These are phyloP conservation scores for Neonectria magnoliae DNA, from an alignment of 2,329 filamentous ascomycete genomes.

Conservation along the genomic window DNA sequence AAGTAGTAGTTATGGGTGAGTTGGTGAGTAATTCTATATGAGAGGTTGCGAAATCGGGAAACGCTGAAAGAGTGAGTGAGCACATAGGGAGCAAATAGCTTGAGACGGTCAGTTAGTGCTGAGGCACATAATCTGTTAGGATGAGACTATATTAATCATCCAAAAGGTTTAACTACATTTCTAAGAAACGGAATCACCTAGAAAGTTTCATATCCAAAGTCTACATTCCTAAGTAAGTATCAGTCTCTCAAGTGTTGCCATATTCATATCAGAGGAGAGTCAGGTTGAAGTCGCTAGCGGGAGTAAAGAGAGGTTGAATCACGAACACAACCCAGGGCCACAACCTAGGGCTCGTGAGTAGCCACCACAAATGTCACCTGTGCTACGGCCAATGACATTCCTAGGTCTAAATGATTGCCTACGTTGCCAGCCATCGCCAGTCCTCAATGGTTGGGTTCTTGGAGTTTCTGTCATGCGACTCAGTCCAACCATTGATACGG, in stretches of 20 bases:
- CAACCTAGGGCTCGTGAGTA: background rate
- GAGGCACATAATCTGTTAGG: background rate
- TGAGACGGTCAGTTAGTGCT: background rate
- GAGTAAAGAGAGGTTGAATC: background rate
- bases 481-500: background rate
- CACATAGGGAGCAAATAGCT: background rate
- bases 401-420: background rate
- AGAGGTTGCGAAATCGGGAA: background rate
- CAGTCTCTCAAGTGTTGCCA: background rate
- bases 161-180: conserved; percentile 4
- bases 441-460: background rate
- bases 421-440: background rate
- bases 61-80: background rate
- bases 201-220: background rate
- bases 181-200: conserved; percentile 15
- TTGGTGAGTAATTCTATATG: no score
- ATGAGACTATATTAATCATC: conserved; percentile 5
- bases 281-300: background rate
- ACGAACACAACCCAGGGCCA: background rate
- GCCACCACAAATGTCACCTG: no score
- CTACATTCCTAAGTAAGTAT: background rate
- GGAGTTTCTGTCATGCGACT: background rate
- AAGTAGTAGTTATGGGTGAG: no score
- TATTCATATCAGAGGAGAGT: background rate
- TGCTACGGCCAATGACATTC: background rate